Evolutionary conservation across 768 basidiomycete species (phyloP).

Genomic region (Sistotremastrum niveocremeum): DNA sequence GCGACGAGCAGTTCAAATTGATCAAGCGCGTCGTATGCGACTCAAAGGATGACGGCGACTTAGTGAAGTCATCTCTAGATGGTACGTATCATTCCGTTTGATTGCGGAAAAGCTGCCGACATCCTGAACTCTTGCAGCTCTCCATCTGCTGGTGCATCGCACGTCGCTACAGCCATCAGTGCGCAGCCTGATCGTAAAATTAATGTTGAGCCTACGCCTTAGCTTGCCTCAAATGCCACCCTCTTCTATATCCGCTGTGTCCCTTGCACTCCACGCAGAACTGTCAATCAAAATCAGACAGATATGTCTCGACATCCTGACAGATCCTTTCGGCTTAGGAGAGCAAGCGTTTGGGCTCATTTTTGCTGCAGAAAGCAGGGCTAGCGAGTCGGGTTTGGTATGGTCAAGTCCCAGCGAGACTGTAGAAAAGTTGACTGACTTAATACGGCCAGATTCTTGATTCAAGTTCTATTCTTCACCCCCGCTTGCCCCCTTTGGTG

Average conservation of each 20-base stretch:
- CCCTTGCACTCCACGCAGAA: constrained; percentile 38
- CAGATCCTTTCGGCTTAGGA: constrained; percentile 21
- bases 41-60: constrained; percentile 35
- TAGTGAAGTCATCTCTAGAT: constrained; percentile 39
- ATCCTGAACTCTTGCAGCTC: not conserved
- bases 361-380: not conserved
- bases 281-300: too few relatives aligned
- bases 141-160: not conserved
- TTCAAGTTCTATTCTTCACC: constrained; percentile 44
- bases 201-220: constrained; percentile 35
- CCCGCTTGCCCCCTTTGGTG: constrained; percentile 64
- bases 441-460: constrained; percentile 25
- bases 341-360: constrained; percentile 2
- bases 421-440: not conserved
- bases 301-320: too few relatives aligned
- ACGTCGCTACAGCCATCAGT: constrained; percentile 13
- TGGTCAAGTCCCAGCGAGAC: constrained; percentile 16
- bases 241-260: constrained; percentile 37
- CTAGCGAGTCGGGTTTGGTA: not conserved
- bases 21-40: constrained; percentile 34
- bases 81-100: constrained; percentile 27
- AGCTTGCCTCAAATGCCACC: constrained; percentile 44
- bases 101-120: constrained; percentile 1
- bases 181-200: constrained; percentile 36
- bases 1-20: constrained; percentile 54